These are phyloP conservation scores for Aspergillus bertholletiae DNA, from an alignment of 495 filamentous ascomycete genomes.

Conservation along the genomic window DNA sequence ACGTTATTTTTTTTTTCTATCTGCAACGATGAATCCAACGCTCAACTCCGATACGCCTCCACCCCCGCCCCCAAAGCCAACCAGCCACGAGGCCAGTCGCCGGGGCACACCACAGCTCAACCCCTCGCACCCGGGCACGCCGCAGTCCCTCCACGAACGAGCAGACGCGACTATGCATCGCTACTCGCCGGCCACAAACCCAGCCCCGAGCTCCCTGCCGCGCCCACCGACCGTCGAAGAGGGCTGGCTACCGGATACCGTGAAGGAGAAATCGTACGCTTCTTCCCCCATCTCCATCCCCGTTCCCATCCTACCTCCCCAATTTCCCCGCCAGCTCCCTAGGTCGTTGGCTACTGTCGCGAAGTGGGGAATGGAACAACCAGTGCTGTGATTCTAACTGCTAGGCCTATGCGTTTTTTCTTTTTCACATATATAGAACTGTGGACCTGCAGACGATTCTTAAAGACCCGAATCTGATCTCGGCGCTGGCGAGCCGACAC, in stretches of 20 bases:
- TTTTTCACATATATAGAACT: conserved; percentile 30
- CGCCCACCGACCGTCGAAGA: conserved; percentile 40
- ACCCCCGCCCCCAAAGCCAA: conserved; percentile 69
- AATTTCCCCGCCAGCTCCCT: too few relatives aligned
- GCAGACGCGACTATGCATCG: conserved; percentile 17
- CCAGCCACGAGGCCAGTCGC: conserved; percentile 64
- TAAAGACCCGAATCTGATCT: conserved; percentile 53
- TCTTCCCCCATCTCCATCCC: neutral
- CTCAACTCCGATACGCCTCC: conserved; percentile 56
- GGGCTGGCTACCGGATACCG: conserved; percentile 64
- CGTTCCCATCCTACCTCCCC: too few relatives aligned
- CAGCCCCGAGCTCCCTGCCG: conserved; percentile 20
- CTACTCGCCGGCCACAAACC: conserved; percentile 5
- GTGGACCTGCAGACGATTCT: conserved; percentile 65
- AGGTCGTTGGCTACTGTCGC: too few relatives aligned
- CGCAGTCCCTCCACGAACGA: conserved; percentile 25
- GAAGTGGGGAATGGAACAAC: too few relatives aligned
- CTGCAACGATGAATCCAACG: conserved; percentile 24
- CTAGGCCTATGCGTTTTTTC: too few relatives aligned
- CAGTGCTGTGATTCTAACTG: too few relatives aligned
- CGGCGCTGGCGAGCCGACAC: conserved; percentile 61
- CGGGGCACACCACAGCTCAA: conserved; percentile 55
- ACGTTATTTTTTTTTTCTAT: too few relatives aligned
- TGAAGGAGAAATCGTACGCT: conserved; percentile 72
- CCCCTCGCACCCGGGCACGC: conserved; percentile 27